phyloP scores from a whole-genome alignment of 2,329 filamentous ascomycete species.

The Colletotrichum truncatum region DNA sequence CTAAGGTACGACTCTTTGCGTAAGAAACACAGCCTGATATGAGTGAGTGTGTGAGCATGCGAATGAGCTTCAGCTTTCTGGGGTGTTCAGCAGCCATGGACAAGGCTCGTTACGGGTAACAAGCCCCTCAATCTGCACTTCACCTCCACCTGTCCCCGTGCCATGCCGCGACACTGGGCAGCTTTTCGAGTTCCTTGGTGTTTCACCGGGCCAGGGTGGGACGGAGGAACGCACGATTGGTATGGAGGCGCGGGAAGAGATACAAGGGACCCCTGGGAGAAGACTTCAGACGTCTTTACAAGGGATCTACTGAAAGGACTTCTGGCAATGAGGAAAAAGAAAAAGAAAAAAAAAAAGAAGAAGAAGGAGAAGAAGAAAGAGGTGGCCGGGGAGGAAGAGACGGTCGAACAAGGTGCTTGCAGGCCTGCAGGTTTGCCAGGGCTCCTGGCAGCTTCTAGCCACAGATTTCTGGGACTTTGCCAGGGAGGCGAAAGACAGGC shows the following conservation, averaged over 20 bases:
- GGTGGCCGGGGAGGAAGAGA: background rate
- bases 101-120: too few relatives aligned
- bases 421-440: background rate
- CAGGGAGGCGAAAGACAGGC: slow-evolving; percentile 11
- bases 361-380: too few relatives aligned
- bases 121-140: too few relatives aligned
- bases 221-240: slow-evolving; percentile 17
- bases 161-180: slow-evolving; percentile 3
- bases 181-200: slow-evolving; percentile 8
- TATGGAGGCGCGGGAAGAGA: slow-evolving; percentile 21
- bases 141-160: background rate
- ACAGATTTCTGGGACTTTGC: background rate
- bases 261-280: background rate
- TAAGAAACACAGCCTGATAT: too few relatives aligned
- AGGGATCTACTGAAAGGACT: background rate
- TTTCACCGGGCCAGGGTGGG: slow-evolving; percentile 20
- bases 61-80: too few relatives aligned
- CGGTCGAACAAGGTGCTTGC: background rate
- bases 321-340: background rate
- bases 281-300: slow-evolving; percentile 4
- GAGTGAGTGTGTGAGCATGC: too few relatives aligned
- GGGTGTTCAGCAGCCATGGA: too few relatives aligned
- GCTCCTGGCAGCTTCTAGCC: slow-evolving; percentile 10
- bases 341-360: too few relatives aligned
- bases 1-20: too few relatives aligned